Percentiles rank a stretch among this genome's conserved stretches.
Conservation (phyloP, 768 basidiomycete genomes). For the Fomitopsis serialis region DNA sequence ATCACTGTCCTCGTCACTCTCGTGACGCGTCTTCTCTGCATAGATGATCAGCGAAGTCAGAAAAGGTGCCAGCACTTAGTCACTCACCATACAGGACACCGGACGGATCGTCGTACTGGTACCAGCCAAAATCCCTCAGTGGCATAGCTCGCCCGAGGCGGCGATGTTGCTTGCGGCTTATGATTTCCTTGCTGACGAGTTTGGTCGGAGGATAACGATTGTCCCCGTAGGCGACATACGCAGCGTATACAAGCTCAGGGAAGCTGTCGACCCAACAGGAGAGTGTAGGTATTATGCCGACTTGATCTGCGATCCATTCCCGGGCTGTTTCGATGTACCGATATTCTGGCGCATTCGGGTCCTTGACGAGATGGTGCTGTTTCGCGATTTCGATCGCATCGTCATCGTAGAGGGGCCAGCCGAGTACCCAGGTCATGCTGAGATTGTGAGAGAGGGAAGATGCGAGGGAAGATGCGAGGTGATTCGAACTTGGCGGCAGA, state of each 20-base stretch:
- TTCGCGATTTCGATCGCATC: neutral
- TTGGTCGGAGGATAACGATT: neutral
- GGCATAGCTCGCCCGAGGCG: neutral
- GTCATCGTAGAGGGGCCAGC: neutral
- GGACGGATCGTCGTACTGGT: neutral
- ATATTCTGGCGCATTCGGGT: no score
- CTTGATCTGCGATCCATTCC: no score
- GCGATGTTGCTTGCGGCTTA: neutral
- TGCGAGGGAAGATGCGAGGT: no score
- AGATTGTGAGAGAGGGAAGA: no score
- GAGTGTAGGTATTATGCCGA: neutral
- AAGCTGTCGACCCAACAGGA: neutral
- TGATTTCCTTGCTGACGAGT: neutral
- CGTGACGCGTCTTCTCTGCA: no score
- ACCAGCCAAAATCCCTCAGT: neutral
- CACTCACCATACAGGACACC: neutral
- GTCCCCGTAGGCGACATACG: neutral
- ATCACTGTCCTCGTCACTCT: slow-evolving; percentile 6
- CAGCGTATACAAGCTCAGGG: neutral
- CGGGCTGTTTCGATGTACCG: no score
- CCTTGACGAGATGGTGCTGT: neutral
- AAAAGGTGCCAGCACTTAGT: neutral
- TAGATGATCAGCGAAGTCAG: neutral
- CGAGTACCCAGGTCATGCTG: no score
- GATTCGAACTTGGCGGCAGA: no score